Conservation (phyloP, 139 green algal genomes). For the Picochlorum sp. region DNA sequence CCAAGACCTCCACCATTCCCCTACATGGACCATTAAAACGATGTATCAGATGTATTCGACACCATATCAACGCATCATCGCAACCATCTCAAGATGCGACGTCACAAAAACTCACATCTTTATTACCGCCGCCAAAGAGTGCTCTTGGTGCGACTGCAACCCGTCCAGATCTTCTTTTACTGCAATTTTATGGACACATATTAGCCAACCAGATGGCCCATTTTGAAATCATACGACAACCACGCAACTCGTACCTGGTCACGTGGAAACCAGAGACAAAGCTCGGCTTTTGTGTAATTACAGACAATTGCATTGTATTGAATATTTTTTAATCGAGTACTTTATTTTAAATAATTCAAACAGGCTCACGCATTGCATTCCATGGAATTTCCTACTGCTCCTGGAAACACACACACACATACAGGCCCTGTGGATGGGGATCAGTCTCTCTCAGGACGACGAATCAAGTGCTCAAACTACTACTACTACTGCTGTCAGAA, state of each 20-base stretch:
- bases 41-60: not conserved
- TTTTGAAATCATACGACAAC: too few relatives aligned
- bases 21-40: not conserved
- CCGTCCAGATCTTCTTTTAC: not conserved
- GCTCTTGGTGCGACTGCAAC: constrained; percentile 14
- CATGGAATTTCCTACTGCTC: too few relatives aligned
- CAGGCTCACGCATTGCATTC: too few relatives aligned
- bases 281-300: too few relatives aligned
- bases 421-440: too few relatives aligned
- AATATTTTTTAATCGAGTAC: not conserved
- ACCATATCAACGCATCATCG: not conserved
- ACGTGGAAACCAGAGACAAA: too few relatives aligned
- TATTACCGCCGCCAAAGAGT: constrained; percentile 41
- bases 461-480: not conserved
- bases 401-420: too few relatives aligned
- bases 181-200: not conserved
- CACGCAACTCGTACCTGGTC: too few relatives aligned
- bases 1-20: constrained; percentile 49
- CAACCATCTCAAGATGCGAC: not conserved
- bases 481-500: not conserved
- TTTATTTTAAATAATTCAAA: constrained; percentile 1
- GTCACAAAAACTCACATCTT: constrained; percentile 5
- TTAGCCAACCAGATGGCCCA: not conserved
- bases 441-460: not conserved
- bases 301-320: too few relatives aligned